Evolutionary conservation across 306 rosid species (phyloP).

Genomic region (Sphenostylis stenocarpa): DNA sequence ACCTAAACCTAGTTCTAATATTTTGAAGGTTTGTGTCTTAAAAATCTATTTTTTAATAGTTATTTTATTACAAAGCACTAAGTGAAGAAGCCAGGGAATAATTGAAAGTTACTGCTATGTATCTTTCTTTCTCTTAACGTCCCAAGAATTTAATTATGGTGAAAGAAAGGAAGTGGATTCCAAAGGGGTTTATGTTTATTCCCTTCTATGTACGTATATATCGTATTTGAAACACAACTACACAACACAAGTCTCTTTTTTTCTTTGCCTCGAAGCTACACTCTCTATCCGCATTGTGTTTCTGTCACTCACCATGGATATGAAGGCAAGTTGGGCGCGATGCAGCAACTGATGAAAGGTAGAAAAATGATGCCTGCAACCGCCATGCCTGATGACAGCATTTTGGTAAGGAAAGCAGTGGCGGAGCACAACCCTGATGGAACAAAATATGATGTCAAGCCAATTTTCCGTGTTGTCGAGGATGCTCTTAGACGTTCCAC

Average conservation of each 20-base stretch:
- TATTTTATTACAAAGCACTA: too few species aligned
- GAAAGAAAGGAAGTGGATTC: conserved; percentile 63
- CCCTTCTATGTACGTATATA: conserved; percentile 38
- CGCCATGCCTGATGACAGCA: conserved; percentile 45
- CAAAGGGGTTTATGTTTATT: conserved; percentile 47
- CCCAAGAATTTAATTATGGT: conserved; percentile 28
- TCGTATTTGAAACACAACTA: conserved; percentile 10
- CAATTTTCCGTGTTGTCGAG: conserved; percentile 60
- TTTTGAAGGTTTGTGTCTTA: too few species aligned
- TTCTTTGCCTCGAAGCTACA: conserved; percentile 15
- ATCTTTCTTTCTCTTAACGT: conserved; percentile 26
- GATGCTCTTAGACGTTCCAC: conserved; percentile 50
- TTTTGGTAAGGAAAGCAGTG: conserved; percentile 44
- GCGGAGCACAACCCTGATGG: conserved; percentile 53
- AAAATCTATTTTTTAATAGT: too few species aligned
- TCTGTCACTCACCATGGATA: conserved; percentile 28
- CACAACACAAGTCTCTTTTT: conserved; percentile 24
- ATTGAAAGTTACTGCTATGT: conserved; percentile 32
- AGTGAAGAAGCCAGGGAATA: conserved; percentile 26
- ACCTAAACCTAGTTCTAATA: too few species aligned
- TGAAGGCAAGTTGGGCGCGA: conserved; percentile 31
- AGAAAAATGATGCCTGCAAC: conserved; percentile 31
- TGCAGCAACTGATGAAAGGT: conserved; percentile 45
- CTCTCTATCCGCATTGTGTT: background rate
- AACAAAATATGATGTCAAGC: conserved; percentile 42